Evolutionary conservation across 495 filamentous ascomycete genomes (phyloP), one percentile per base, ranked within the genome.

Genomic region (Diplogelasinospora grovesii): DNA sequence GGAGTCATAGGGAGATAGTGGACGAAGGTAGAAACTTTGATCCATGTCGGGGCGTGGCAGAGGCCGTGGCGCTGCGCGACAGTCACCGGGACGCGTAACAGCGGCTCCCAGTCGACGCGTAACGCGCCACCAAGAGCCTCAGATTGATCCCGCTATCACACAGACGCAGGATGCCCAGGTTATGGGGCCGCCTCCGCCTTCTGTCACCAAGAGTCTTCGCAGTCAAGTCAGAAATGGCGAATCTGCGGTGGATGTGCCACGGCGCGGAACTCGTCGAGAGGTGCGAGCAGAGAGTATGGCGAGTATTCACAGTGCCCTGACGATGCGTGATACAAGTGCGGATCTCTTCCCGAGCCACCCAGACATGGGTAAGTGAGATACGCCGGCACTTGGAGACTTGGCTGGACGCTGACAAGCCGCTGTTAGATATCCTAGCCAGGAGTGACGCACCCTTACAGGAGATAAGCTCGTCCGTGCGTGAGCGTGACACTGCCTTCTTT

Each of bases 151-250:
- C 1, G 48, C 48, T 22, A 55, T 58, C 43, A 45, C 52, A 6
- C 42, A 36, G 13, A 3, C 47, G 18, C 41, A 48, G 21, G 29
- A 30, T 29, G 43, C 15, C 19, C 3, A 3, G 1, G 27, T 6
- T 22, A 60, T 60, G 57, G 38, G 39, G 13, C 57, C 57, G 13
- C 57, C 57, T 4, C 46, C 54, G 13, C 3, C 45, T 4, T 54
- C 50, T 13, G 21, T 18, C 16, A 16, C 41, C 19, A 54, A 45
- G 51, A 43, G 32, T 15, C 20, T 13, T n/a, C 39, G 34, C 13
- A 46, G 42, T 11, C 49, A 43, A 25, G 20, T 26, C 13, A 41
- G 32, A 20, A 35, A 45, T 20, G 13, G 26, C 24, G 22, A 21
- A 22, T 44, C 6, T 10, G 27, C 19, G 1, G 13, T 19, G n/a